Conservation (phyloP, 495 filamentous ascomycete genomes). For the Tuber indicum region DNA sequence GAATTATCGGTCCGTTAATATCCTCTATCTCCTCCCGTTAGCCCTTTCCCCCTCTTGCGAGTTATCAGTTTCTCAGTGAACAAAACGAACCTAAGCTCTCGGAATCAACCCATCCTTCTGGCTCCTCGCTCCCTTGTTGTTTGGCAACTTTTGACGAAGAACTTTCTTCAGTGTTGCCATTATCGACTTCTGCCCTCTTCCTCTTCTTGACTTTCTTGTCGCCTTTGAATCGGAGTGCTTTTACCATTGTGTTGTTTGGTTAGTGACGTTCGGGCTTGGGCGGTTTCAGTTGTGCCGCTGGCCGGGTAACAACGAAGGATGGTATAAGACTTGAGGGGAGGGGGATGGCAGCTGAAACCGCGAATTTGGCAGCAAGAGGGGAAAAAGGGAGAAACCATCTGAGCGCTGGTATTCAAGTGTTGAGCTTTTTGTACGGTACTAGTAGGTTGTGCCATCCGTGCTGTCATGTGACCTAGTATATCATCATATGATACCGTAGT, state of each 20-base stretch:
- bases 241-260: slow-evolving; percentile 53
- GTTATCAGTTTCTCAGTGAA: background rate
- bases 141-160: slow-evolving; percentile 45
- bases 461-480: no score
- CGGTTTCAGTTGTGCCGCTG: background rate
- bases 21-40: slow-evolving; percentile 49
- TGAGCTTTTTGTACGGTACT: no score
- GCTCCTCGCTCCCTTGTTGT: slow-evolving; percentile 40
- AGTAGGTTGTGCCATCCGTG: no score
- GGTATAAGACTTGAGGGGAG: no score
- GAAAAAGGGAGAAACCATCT: no score
- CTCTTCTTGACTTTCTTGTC: slow-evolving; percentile 92
- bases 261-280: background rate
- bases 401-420: no score
- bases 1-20: slow-evolving; percentile 73
- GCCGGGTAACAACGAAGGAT: background rate
- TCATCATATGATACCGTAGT: background rate
- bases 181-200: slow-evolving; percentile 55
- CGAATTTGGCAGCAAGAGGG: background rate
- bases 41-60: background rate
- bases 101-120: slow-evolving; percentile 69
- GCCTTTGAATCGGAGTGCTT: slow-evolving; percentile 88
- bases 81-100: slow-evolving; percentile 48
- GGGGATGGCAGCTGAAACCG: background rate
- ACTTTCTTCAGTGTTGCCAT: slow-evolving; percentile 37